phyloP scores from a whole-genome alignment of 2,329 filamentous ascomycete genomes.

The Exophiala spinifera region DNA sequence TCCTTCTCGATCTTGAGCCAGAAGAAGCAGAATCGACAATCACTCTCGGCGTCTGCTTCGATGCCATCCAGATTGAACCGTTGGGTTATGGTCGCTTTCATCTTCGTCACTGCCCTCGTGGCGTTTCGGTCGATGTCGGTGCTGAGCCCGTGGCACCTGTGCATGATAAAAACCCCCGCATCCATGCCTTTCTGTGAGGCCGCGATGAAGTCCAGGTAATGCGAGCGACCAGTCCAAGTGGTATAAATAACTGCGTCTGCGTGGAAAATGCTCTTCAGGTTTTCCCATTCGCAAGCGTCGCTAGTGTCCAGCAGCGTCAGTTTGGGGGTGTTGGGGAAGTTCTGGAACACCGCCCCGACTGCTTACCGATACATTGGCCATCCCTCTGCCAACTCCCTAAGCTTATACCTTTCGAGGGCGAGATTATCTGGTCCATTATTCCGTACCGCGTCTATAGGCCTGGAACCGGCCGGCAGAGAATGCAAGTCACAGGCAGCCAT shows the following conservation, averaged over 20 bases:
- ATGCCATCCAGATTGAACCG: conserved; percentile 39
- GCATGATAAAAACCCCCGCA: conserved; percentile 56
- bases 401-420: conserved; percentile 45
- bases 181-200: conserved; percentile 52
- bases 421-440: conserved; percentile 49
- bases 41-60: conserved; percentile 26
- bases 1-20: conserved; percentile 21
- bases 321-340: too few species aligned
- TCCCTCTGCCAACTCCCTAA: conserved; percentile 50
- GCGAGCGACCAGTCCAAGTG: conserved; percentile 48
- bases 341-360: too few species aligned
- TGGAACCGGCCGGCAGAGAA: conserved; percentile 12
- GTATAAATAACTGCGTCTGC: conserved; percentile 50
- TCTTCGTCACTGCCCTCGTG: conserved; percentile 50
- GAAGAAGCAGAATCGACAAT: conserved; percentile 28
- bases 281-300: conserved; percentile 53
- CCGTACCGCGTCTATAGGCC: conserved; percentile 29
- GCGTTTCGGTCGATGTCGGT: conserved; percentile 43
- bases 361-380: conserved; percentile 48
- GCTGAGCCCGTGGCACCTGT: conserved; percentile 51
- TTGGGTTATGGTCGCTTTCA: conserved; percentile 56
- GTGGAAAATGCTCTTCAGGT: conserved; percentile 51
- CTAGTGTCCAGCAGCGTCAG: too few species aligned
- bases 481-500: too few species aligned
- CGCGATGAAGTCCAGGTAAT: conserved; percentile 45